Base-by-base conservation (phyloP, 805 yeast genomes). In the Cyberlindnera bimundalis region DNA sequence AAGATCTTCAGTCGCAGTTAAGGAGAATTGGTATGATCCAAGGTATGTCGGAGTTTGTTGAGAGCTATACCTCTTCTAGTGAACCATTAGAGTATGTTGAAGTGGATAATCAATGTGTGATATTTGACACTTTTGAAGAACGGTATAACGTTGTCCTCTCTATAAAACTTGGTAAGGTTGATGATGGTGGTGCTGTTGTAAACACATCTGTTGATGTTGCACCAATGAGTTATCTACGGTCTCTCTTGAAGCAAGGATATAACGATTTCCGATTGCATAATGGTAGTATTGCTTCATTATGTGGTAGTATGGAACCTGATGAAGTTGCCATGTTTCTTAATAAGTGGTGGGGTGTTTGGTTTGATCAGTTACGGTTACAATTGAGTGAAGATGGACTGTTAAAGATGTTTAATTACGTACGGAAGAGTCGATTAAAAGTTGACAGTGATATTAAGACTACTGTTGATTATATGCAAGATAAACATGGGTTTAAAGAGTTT, bases 1-100 rank as follows among this genome's bases (percentile, higher is more conserved):
- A 43, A 18, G 23, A 19, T 14, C 27, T 56, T 11, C 62, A 68
- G 45, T 64, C 58, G 6, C 62, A 67, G 45, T 19, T 32, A 26
- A 50, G 67, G 20, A 61, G 59, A 17, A 58, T 72, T 15, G 76
- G 78, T 2, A 51, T 72, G 23, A 58, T 71, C 4, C 70, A 70
- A 38, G 77, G 74, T 1, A 43, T 53, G 27, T 30, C 36, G 23
- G 49, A 46, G 10, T 50, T 49, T 12, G 42, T 39, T 6, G 6
- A 26, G 14, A 12, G 14, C 8, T 16, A 28, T 15, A 52, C 42
- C 10, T 45, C 37, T 40, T 35, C 31, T 32, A 6, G 53, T 8
- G 42, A 55, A 37, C 32, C 45, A 37, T 10, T 55, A 29, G 40
- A 44, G 7, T 45, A 24, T 24, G 47, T 66, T 4, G 65, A 62